Evolutionary conservation across 208 protist genomes (phyloP).

Genomic region (Crithidia fasciculata): DNA sequence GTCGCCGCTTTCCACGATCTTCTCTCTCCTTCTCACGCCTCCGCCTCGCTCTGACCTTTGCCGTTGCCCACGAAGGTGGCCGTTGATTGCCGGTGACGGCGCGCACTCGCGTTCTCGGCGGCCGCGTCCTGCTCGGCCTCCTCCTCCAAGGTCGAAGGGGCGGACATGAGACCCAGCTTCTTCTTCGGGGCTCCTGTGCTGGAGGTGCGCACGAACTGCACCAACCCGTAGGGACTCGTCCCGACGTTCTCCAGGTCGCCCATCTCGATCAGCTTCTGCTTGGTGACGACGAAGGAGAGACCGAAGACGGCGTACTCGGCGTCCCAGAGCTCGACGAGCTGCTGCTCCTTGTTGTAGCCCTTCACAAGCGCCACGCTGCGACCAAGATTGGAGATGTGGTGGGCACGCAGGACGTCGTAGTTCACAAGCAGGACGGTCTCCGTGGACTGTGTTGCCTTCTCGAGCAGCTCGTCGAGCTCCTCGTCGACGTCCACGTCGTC

Average conservation of each 20-base stretch:
- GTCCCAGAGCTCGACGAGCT: slow-evolving; percentile 79
- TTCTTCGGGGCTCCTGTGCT: slow-evolving; percentile 28
- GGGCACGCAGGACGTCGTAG: slow-evolving; percentile 76
- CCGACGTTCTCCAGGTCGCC: slow-evolving; percentile 81
- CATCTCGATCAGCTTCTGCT: slow-evolving; percentile 74
- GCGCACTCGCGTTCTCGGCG: slow-evolving; percentile 7
- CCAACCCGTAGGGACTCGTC: slow-evolving; percentile 77
- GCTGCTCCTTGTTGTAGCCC: slow-evolving; percentile 71
- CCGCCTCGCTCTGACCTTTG: neutral
- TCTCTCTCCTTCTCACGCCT: neutral
- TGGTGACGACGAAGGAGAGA: slow-evolving; percentile 55
- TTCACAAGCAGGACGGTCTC: slow-evolving; percentile 82
- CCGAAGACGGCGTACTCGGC: slow-evolving; percentile 88
- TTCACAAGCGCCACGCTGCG: slow-evolving; percentile 80
- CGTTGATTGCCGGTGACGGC: slow-evolving; percentile 1
- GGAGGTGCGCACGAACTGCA: slow-evolving; percentile 52
- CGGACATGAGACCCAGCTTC: slow-evolving; percentile 53
- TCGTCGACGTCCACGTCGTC: slow-evolving; percentile 79
- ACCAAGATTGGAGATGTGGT: slow-evolving; percentile 60
- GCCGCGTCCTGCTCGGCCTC: slow-evolving; percentile 44
- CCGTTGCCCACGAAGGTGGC: slow-evolving; percentile 10
- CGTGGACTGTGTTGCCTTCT: slow-evolving; percentile 55
- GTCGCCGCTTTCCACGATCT: no score
- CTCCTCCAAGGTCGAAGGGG: slow-evolving; percentile 51
- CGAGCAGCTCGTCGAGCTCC: slow-evolving; percentile 69